Conservation (phyloP, 1,284 basidiomycete species). For the Ustilago hordei region DNA sequence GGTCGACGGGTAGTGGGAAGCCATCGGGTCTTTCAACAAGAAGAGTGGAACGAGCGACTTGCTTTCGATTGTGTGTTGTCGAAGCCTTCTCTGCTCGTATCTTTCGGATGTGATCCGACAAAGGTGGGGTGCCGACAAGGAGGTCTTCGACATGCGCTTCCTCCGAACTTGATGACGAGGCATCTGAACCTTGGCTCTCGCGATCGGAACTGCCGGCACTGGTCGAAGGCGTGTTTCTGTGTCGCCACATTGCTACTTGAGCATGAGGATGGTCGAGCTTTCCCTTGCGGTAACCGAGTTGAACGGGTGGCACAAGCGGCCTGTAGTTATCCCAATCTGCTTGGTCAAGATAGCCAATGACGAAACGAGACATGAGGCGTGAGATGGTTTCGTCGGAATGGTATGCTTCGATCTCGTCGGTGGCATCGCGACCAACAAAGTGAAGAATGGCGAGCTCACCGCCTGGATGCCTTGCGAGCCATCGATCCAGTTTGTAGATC, state of each 20-base stretch:
- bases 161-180: conserved; percentile 17
- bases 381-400: conserved; percentile 79
- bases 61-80: neutral
- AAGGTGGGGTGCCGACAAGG: neutral
- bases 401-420: conserved; percentile 93
- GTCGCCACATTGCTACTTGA: conserved; percentile 60
- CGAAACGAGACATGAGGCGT: conserved; percentile 77
- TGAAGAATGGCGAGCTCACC: conserved; percentile 90
- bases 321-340: conserved; percentile 74
- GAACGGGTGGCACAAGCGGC: conserved; percentile 88
- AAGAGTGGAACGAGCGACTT: conserved; percentile 6
- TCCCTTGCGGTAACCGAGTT: conserved; percentile 75
- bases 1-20: conserved; percentile 63
- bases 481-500: conserved; percentile 83
- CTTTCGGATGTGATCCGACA: neutral
- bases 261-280: conserved; percentile 66
- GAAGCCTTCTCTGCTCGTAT: neutral
- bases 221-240: conserved; percentile 26
- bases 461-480: conserved; percentile 90
- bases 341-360: conserved; percentile 79
- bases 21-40: conserved; percentile 35
- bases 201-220: conserved; percentile 15
- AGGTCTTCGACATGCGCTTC: conserved; percentile 21
- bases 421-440: conserved; percentile 93
- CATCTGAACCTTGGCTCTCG: conserved; percentile 15